phyloP scores from a whole-genome alignment of 2,329 filamentous ascomycete species.

The Xylariaceae sp. region DNA sequence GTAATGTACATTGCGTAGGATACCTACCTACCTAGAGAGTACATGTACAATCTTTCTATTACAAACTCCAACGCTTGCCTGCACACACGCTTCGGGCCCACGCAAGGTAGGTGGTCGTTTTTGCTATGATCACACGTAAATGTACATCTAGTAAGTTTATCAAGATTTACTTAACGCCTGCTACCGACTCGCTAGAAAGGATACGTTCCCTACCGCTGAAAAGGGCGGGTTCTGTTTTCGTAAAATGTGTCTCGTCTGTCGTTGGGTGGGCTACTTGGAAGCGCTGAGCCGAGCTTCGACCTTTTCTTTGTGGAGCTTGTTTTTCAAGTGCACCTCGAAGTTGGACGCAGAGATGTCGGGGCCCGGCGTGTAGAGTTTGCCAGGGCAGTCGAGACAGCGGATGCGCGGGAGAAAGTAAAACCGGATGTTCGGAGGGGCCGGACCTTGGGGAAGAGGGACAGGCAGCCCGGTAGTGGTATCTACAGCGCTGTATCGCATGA shows the following conservation, averaged over 20 bases:
- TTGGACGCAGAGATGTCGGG: slow-evolving; percentile 80
- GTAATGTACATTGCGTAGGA: slow-evolving; percentile 18
- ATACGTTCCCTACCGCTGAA: not conserved
- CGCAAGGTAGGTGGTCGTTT: slow-evolving; percentile 1
- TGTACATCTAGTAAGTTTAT: slow-evolving; percentile 13
- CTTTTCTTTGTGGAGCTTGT: slow-evolving; percentile 69
- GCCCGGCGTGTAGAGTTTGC: slow-evolving; percentile 88
- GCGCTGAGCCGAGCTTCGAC: slow-evolving; percentile 42
- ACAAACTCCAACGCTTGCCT: slow-evolving; percentile 16
- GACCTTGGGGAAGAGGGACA: slow-evolving; percentile 44
- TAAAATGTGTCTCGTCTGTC: no score
- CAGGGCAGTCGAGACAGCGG: slow-evolving; percentile 84
- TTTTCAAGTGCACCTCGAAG: slow-evolving; percentile 89
- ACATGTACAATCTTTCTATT: slow-evolving; percentile 8
- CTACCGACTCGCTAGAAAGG: not conserved
- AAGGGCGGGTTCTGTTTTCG: no score
- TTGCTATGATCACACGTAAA: slow-evolving; percentile 7
- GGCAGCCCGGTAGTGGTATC: slow-evolving; percentile 65
- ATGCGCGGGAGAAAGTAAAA: slow-evolving; percentile 86
- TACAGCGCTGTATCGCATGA: slow-evolving; percentile 85
- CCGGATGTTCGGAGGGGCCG: slow-evolving; percentile 58
- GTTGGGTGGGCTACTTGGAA: no score
- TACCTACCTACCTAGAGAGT: not conserved
- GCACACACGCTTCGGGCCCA: slow-evolving; percentile 3
- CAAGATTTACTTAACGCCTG: slow-evolving; percentile 6